Percentiles rank a stretch among this genome's conserved stretches.
Conservation (phyloP, 371 early-diverging fungal species). For the Basidiobolus meristosporus region DNA sequence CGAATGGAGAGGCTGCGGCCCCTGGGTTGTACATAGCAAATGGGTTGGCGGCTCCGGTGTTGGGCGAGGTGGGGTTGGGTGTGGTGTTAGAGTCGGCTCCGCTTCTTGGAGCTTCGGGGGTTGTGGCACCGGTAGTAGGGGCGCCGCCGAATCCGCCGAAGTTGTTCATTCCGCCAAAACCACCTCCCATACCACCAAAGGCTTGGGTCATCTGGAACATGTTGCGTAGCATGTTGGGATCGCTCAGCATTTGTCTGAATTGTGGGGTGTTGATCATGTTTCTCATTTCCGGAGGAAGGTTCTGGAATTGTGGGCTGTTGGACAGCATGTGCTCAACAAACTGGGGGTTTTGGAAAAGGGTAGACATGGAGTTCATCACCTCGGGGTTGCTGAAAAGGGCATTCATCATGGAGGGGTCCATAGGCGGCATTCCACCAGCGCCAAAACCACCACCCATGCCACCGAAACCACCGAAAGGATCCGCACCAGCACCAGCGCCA, state of each 20-base stretch:
- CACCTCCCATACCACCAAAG: conserved; percentile 13
- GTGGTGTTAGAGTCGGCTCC: conserved; percentile 3
- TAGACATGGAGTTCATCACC: conserved; percentile 60
- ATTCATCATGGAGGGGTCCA: conserved; percentile 49
- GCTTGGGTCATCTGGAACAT: conserved; percentile 11
- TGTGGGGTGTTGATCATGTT: conserved; percentile 17
- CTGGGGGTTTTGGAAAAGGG: conserved; percentile 65
- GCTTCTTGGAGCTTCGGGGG: conserved; percentile 2
- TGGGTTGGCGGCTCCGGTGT: conserved; percentile 4
- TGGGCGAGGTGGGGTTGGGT: background rate
- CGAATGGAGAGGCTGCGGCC: conserved; percentile 12
- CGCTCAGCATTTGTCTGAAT: conserved; percentile 66
- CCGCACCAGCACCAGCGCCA: conserved; percentile 17
- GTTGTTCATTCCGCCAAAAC: conserved; percentile 13
- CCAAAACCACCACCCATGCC: conserved; percentile 17
- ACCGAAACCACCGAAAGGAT: conserved; percentile 28
- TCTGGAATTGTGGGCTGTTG: conserved; percentile 49
- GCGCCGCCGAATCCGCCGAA: conserved; percentile 8
- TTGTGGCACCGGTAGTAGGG: conserved; percentile 5
- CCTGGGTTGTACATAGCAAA: conserved; percentile 10
- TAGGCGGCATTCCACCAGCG: conserved; percentile 24
- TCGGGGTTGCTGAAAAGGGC: conserved; percentile 67
- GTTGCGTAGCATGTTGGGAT: conserved; percentile 61
- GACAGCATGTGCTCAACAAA: conserved; percentile 46
- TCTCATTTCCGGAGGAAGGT: no score